These are phyloP conservation scores for Thermothielavioides terrestris DNA, from an alignment of 495 filamentous ascomycete genomes.

Conservation along the genomic window DNA sequence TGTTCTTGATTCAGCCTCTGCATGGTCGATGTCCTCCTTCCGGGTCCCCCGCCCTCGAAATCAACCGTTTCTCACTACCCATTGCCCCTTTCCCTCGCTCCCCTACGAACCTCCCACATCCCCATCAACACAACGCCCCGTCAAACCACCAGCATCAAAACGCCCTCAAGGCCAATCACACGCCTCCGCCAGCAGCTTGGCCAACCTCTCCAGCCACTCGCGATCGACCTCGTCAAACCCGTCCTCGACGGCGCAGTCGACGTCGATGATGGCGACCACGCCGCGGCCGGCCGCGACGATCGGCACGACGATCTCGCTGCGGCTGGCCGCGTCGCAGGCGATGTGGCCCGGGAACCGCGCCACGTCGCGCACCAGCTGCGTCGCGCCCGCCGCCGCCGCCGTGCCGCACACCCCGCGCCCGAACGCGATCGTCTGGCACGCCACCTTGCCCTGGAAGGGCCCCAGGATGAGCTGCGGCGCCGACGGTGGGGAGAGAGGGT, in stretches of 20 bases:
- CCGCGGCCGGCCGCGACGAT: slow-evolving; percentile 42
- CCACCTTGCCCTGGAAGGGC: slow-evolving; percentile 81
- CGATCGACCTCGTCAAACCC: slow-evolving; percentile 75
- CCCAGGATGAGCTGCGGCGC: slow-evolving; percentile 61
- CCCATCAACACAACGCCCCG: background rate
- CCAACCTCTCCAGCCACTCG: slow-evolving; percentile 60
- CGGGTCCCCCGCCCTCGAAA: too few species aligned
- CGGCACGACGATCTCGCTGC: slow-evolving; percentile 88
- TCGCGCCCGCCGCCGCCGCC: slow-evolving; percentile 54
- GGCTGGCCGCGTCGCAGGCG: slow-evolving; percentile 74
- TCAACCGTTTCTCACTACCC: too few species aligned
- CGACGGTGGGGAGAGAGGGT: slow-evolving; percentile 41
- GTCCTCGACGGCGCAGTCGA: slow-evolving; percentile 62
- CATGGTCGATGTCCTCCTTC: too few species aligned
- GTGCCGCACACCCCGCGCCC: slow-evolving; percentile 77
- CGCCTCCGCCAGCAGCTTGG: slow-evolving; percentile 49
- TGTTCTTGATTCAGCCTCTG: too few species aligned
- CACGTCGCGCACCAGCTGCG: slow-evolving; percentile 69
- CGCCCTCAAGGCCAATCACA: slow-evolving; percentile 70
- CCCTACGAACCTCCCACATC: background rate
- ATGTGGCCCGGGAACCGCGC: slow-evolving; percentile 78
- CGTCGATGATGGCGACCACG: slow-evolving; percentile 78
- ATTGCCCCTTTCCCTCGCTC: background rate
- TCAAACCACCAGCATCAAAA: too few species aligned
- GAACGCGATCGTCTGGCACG: slow-evolving; percentile 77